These are phyloP conservation scores for Heliocybe sulcata DNA, from an alignment of 1,284 basidiomycete species.

Conservation along the genomic window DNA sequence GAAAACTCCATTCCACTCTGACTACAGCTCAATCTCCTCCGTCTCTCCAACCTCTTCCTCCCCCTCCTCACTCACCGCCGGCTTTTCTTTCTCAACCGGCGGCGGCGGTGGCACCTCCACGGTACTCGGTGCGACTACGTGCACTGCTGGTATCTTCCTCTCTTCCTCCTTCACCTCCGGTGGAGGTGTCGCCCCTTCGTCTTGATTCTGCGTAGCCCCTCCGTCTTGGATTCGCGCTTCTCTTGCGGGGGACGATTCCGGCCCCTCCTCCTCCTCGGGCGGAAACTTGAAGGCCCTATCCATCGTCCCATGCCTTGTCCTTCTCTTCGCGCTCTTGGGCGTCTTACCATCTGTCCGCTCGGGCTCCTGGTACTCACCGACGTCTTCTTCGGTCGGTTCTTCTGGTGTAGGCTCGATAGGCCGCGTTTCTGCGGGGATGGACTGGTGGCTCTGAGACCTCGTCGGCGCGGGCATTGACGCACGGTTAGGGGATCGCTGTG, in stretches of 20 bases:
- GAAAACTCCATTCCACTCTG: constrained; percentile 22
- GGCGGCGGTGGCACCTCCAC: constrained; percentile 74
- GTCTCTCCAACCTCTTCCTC: constrained; percentile 72
- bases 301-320: constrained; percentile 57
- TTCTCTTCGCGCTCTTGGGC: constrained; percentile 14
- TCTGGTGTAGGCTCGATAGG: constrained; percentile 44
- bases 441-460: constrained; percentile 26
- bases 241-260: constrained; percentile 11
- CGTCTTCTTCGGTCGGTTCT: constrained; percentile 34
- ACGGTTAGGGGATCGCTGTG: constrained; percentile 35
- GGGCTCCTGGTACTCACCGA: constrained; percentile 20
- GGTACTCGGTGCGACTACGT: constrained; percentile 46
- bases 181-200: constrained; percentile 3
- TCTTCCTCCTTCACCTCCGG: constrained; percentile 14
- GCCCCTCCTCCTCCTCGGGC: constrained; percentile 25
- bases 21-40: constrained; percentile 56
- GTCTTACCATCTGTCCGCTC: constrained; percentile 7
- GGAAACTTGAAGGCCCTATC: constrained; percentile 75
- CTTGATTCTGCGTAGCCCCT: constrained; percentile 10
- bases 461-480: constrained; percentile 54
- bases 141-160: constrained; percentile 20
- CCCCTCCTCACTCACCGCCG: constrained; percentile 35
- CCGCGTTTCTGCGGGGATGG: constrained; percentile 23
- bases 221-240: constrained; percentile 7
- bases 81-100: constrained; percentile 64